These are phyloP conservation scores for Paramecium primaurelia DNA, from an alignment of 73 alveolate genomes.

Conservation along the genomic window DNA sequence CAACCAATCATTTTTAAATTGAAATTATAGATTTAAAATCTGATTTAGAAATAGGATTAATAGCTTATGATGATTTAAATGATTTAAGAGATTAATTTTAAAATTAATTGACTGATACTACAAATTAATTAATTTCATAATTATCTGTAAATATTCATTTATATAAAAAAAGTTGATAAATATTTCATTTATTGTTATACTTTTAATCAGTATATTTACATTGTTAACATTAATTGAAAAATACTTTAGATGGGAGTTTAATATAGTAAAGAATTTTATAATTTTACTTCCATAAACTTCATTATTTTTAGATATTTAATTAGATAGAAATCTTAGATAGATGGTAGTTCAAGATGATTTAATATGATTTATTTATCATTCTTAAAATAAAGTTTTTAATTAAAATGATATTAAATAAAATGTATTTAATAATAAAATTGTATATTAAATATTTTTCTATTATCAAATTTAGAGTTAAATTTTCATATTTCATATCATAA, in stretches of 20 bases:
- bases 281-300: background rate
- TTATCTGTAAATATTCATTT: background rate
- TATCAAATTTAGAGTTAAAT: too few relatives aligned
- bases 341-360: slow-evolving; percentile 4
- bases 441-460: too few relatives aligned
- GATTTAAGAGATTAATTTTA: background rate
- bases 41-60: slow-evolving; percentile 15
- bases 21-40: background rate
- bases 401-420: too few relatives aligned
- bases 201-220: background rate
- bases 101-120: background rate
- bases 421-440: too few relatives aligned
- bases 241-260: slow-evolving; percentile 25
- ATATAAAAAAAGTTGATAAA: background rate
- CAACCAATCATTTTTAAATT: background rate
- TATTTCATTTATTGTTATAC: background rate
- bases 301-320: background rate
- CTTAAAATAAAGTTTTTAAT: background rate
- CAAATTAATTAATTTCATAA: background rate
- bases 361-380: background rate
- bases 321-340: slow-evolving; percentile 23
- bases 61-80: background rate
- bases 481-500: too few relatives aligned
- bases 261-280: background rate
- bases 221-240: background rate